These are phyloP conservation scores for Mycogone perniciosa DNA, from an alignment of 2,329 filamentous ascomycete species.

Conservation along the genomic window DNA sequence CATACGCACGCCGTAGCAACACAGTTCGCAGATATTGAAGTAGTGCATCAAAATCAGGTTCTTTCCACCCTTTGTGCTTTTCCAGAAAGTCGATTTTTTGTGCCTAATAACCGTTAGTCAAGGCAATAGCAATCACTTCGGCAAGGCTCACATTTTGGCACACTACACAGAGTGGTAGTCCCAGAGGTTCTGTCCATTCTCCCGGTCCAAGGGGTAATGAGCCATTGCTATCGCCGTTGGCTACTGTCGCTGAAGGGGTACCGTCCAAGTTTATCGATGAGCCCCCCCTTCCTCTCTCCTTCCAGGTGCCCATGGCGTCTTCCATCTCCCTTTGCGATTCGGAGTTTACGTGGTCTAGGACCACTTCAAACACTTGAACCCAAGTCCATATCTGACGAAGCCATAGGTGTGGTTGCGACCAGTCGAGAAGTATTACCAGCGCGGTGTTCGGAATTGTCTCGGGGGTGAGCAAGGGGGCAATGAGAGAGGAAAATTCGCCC, in stretches of 20 bases:
- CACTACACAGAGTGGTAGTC: constrained; percentile 85
- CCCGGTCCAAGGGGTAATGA: constrained; percentile 76
- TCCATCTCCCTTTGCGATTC: constrained; percentile 80
- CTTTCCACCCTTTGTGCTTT: constrained; percentile 86
- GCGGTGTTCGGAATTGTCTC: constrained; percentile 80
- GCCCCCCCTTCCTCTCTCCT: constrained; percentile 64
- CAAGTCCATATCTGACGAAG: constrained; percentile 82
- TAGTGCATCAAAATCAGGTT: constrained; percentile 94
- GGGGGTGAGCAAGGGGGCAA: constrained; percentile 77
- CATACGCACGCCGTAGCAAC: constrained; percentile 68
- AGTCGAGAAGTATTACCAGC: constrained; percentile 88
- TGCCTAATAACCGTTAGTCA: constrained; percentile 43
- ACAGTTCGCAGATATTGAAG: constrained; percentile 88
- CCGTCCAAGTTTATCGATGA: constrained; percentile 58
- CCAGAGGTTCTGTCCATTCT: constrained; percentile 87
- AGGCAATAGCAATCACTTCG: not conserved
- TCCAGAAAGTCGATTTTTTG: constrained; percentile 89
- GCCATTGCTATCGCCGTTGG: constrained; percentile 54
- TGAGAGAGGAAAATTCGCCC: constrained; percentile 71
- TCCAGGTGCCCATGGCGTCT: constrained; percentile 75
- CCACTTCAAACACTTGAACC: constrained; percentile 75
- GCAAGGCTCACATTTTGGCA: constrained; percentile 71
- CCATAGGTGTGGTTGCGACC: constrained; percentile 92
- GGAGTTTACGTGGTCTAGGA: constrained; percentile 65
- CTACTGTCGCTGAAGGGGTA: constrained; percentile 48